Percentiles rank a stretch among this genome's conserved stretches.
Evolutionary conservation across 257 asterid species (phyloP).

Genomic region (Solanum sitiens): DNA sequence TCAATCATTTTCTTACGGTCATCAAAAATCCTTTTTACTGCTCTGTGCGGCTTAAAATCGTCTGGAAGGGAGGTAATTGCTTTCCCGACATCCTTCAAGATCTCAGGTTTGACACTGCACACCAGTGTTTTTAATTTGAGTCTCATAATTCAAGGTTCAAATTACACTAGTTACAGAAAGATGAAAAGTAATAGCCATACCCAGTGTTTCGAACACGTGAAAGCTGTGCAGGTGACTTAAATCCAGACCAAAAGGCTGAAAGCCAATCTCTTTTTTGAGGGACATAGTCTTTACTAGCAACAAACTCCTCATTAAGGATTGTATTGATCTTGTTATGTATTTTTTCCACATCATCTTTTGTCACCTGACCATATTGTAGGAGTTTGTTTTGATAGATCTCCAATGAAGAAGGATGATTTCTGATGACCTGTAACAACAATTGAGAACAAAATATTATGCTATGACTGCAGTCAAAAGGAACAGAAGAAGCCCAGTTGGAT

Average conservation of each 20-base stretch:
- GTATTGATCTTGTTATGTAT: constrained; percentile 59
- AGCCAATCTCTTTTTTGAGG: constrained; percentile 97
- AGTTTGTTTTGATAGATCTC: constrained; percentile 80
- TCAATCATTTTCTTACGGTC: constrained; percentile 94
- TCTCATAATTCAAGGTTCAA: neutral
- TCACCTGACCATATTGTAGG: constrained; percentile 55
- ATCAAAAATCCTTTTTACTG: constrained; percentile 68
- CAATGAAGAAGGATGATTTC: constrained; percentile 80
- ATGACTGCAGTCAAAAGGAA: neutral
- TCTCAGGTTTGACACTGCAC: constrained; percentile 84
- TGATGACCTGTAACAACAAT: constrained; percentile 54
- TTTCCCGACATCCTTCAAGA: constrained; percentile 85
- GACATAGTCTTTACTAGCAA: constrained; percentile 87
- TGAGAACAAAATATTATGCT: constrained; percentile 5
- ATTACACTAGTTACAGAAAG: neutral
- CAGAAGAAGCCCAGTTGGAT: neutral
- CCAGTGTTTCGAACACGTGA: constrained; percentile 88
- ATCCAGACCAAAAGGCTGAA: constrained; percentile 90
- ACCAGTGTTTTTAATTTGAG: neutral
- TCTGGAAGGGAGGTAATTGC: constrained; percentile 77
- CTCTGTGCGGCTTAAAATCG: constrained; percentile 73
- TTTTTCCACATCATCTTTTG: constrained; percentile 61
- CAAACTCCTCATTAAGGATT: constrained; percentile 85
- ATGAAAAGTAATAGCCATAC: constrained; percentile 22
- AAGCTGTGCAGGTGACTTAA: constrained; percentile 92